Evolutionary conservation across 2,329 filamentous ascomycete species (phyloP).

Genomic region (Aureobasidium sp.): DNA sequence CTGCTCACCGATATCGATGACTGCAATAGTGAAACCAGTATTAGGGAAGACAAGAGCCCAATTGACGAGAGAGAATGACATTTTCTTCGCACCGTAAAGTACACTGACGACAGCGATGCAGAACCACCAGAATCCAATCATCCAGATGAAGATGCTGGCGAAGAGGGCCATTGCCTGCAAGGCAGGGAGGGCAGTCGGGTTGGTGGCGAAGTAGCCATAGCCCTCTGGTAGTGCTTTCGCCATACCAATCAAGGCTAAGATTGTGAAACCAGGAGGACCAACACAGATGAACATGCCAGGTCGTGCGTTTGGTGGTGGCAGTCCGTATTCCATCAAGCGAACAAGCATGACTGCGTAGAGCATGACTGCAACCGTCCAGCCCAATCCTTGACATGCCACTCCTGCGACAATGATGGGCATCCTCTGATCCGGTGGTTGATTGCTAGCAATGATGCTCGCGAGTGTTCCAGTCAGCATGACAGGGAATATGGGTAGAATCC

Average conservation of each 20-base stretch:
- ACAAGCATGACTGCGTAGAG: constrained; percentile 38
- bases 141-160: constrained; percentile 41
- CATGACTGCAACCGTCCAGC: constrained; percentile 39
- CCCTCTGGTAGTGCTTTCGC: constrained; percentile 20
- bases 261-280: constrained; percentile 33
- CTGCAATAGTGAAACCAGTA: constrained; percentile 55
- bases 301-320: constrained; percentile 36
- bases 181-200: constrained; percentile 20
- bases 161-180: constrained; percentile 24
- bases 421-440: constrained; percentile 29
- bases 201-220: constrained; percentile 21
- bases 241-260: constrained; percentile 23
- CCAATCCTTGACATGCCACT: constrained; percentile 40
- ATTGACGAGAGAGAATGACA: constrained; percentile 35
- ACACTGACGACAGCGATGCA: constrained; percentile 21
- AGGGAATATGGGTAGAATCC: constrained; percentile 21
- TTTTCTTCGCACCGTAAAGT: constrained; percentile 19
- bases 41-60: constrained; percentile 63
- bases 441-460: constrained; percentile 27
- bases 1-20: constrained; percentile 47
- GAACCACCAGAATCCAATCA: constrained; percentile 40
- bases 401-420: constrained; percentile 40
- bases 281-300: constrained; percentile 49
- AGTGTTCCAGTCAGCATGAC: constrained; percentile 31
- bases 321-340: constrained; percentile 35